phyloP scores from a whole-genome alignment of 1,139 yeast species.

The Blastobotrys elegans region DNA sequence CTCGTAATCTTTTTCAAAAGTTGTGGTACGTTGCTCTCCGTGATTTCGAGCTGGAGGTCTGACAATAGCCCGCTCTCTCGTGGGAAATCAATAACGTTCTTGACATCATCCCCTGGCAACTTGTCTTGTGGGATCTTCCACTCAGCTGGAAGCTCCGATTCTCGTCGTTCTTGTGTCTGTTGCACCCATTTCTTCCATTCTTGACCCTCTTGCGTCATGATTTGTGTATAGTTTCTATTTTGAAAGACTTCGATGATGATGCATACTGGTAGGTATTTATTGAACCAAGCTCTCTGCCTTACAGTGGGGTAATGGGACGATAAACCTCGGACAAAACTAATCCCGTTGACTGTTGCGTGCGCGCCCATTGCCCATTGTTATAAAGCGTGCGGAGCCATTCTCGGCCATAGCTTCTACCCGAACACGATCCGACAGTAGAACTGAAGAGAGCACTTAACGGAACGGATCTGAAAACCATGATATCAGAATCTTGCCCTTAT shows the following conservation, averaged over 20 bases:
- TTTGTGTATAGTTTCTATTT: not conserved
- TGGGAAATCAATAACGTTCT: constrained; percentile 6
- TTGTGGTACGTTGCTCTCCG: not conserved
- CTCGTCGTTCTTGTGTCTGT: not conserved
- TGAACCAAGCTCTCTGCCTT: too few relatives aligned
- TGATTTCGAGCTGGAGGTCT: constrained; percentile 10
- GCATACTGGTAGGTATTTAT: not conserved
- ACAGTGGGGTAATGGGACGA: too few relatives aligned
- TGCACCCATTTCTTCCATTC: not conserved
- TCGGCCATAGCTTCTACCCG: too few relatives aligned
- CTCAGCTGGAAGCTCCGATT: constrained; percentile 3
- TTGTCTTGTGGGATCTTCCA: constrained; percentile 3
- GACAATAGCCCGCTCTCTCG: constrained; percentile 6
- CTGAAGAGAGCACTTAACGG: too few relatives aligned
- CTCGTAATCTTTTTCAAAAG: not conserved
- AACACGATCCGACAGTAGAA: too few relatives aligned
- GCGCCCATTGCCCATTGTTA: too few relatives aligned
- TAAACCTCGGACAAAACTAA: too few relatives aligned
- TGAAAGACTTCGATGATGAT: constrained; percentile 4
- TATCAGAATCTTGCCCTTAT: too few relatives aligned
- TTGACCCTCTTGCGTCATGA: not conserved
- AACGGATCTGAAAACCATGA: too few relatives aligned
- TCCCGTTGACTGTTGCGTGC: too few relatives aligned
- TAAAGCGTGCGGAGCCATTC: too few relatives aligned
- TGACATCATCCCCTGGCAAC: constrained; percentile 6